These are phyloP conservation scores for Teunomyces tritomae DNA, from an alignment of 805 yeast species.

Conservation along the genomic window DNA sequence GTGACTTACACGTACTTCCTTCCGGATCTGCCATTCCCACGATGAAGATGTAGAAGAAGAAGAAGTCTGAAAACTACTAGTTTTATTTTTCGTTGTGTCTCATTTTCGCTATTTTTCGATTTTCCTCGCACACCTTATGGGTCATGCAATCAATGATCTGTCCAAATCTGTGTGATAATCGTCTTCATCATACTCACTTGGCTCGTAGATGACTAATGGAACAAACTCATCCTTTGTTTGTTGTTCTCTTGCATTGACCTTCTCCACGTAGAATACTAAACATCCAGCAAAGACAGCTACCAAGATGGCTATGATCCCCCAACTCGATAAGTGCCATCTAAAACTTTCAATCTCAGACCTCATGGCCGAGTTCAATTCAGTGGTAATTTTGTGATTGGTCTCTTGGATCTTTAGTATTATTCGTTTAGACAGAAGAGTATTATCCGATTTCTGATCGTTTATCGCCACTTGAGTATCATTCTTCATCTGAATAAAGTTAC, in stretches of 20 bases:
- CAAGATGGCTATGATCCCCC: conserved; percentile 77
- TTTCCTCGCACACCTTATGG: neutral
- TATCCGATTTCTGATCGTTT: conserved; percentile 83
- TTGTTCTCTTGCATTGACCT: conserved; percentile 19
- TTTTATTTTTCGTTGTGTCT: neutral
- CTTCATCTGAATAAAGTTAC: conserved; percentile 54
- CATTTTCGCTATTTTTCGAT: neutral
- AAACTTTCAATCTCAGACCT: conserved; percentile 84
- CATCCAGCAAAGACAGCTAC: conserved; percentile 57
- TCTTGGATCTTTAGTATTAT: conserved; percentile 74
- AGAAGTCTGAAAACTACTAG: neutral
- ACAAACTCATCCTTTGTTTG: conserved; percentile 34
- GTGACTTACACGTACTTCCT: conserved; percentile 56
- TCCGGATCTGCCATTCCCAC: conserved; percentile 1
- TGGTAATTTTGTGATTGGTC: conserved; percentile 77
- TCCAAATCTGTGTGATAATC: conserved; percentile 58
- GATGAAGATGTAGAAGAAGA: neutral
- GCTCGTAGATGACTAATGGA: conserved; percentile 42
- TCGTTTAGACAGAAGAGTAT: conserved; percentile 68
- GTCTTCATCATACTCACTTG: conserved; percentile 52
- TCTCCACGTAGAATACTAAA: conserved; percentile 51
- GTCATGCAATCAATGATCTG: conserved; percentile 15
- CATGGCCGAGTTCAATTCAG: conserved; percentile 76
- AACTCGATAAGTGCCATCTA: conserved; percentile 89
- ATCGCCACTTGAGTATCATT: conserved; percentile 81